Percentiles rank a stretch among this genome's conserved stretches.
Evolutionary conservation across 1,284 basidiomycete species (phyloP).

Genomic region (Pyrrhoderma lamaoense): DNA sequence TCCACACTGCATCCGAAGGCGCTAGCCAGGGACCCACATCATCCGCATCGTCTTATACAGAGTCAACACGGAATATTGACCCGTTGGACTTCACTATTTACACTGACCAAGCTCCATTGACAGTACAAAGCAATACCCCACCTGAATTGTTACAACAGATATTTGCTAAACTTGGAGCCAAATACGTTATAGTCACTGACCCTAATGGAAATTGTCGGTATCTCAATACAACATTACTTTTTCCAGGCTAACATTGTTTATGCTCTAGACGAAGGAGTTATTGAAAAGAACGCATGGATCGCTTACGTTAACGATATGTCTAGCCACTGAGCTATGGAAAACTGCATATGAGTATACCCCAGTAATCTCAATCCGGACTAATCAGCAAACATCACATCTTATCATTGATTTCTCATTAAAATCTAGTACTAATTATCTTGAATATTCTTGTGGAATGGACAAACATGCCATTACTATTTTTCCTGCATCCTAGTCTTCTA

Average conservation of each 20-base stretch:
- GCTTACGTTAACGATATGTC: constrained; percentile 36
- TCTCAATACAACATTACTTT: not conserved
- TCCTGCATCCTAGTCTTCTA: not conserved
- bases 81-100: constrained; percentile 83
- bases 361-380: no score
- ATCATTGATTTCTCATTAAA: not conserved
- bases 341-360: no score
- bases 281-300: constrained; percentile 49
- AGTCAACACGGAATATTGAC: constrained; percentile 39
- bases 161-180: constrained; percentile 87
- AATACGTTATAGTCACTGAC: constrained; percentile 83
- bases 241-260: not conserved
- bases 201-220: constrained; percentile 73
- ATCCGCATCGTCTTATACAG: constrained; percentile 53
- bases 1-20: constrained; percentile 43
- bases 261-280: constrained; percentile 35
- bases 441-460: no score
- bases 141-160: constrained; percentile 87
- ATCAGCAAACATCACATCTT: not conserved
- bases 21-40: constrained; percentile 38
- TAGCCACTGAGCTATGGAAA: not conserved
- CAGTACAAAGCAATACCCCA: constrained; percentile 75
- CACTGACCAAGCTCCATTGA: constrained; percentile 89
- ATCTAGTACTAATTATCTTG: no score
- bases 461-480: not conserved